Conservation (phyloP, 257 asterid genomes). For the Cordia subcordata region DNA sequence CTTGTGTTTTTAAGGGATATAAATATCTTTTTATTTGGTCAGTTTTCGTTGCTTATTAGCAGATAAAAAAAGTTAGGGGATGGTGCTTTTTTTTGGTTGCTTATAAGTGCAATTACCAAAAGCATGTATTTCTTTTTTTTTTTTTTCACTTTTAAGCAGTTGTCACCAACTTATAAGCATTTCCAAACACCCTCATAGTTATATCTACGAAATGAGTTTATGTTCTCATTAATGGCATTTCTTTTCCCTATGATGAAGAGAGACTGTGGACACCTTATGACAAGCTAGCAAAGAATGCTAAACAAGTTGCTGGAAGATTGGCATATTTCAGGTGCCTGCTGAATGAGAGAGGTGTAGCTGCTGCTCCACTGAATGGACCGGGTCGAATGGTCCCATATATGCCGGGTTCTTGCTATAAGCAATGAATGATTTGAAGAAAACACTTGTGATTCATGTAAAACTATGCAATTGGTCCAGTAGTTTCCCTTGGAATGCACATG, state of each 20-base stretch:
- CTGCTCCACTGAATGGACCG: conserved; percentile 65
- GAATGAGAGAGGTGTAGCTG: conserved; percentile 90
- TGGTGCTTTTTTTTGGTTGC: no score
- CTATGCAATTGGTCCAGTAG: background rate
- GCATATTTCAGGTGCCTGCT: conserved; percentile 71
- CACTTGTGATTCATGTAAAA: background rate
- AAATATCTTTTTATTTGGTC: no score
- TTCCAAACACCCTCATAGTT: no score
- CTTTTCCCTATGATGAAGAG: conserved; percentile 35
- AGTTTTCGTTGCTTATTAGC: no score
- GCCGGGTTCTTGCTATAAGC: conserved; percentile 78
- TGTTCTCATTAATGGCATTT: background rate
- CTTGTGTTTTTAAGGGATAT: no score
- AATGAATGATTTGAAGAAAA: conserved; percentile 15
- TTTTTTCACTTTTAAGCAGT: no score
- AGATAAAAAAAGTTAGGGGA: no score
- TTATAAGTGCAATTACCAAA: no score
- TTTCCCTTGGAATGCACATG: conserved; percentile 17
- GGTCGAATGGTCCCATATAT: conserved; percentile 58
- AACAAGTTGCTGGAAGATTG: conserved; percentile 42
- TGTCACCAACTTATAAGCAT: no score
- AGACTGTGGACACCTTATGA: conserved; percentile 74
- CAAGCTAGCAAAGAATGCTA: conserved; percentile 55
- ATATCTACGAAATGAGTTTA: background rate
- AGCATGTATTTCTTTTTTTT: no score